Percentiles rank a stretch among this genome's conserved stretches.
phyloP scores from a whole-genome alignment of 768 basidiomycete species.

The Termitomyces sp. region DNA sequence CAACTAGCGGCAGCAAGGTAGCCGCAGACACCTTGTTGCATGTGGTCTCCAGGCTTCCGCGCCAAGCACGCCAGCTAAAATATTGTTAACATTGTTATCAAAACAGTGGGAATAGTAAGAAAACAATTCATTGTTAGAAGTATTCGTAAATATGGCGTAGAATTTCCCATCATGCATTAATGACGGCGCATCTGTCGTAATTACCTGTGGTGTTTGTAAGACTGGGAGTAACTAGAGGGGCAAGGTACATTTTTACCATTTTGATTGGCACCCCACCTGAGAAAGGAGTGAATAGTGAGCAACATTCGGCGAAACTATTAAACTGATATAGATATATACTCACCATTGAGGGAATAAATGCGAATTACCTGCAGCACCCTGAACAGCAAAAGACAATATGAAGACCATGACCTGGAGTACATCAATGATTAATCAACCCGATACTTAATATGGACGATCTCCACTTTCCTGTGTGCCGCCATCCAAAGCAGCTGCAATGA shows the following conservation, averaged over 20 bases:
- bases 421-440: conserved; percentile 13
- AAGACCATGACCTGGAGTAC: conserved; percentile 47
- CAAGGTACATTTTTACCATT: conserved; percentile 27
- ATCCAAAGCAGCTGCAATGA: conserved; percentile 32
- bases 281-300: neutral
- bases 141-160: neutral
- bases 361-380: conserved; percentile 43
- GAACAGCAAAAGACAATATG: conserved; percentile 44
- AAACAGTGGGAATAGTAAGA: neutral
- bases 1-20: no score
- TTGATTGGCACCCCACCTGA: conserved; percentile 52
- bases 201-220: conserved; percentile 20
- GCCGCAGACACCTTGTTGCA: neutral
- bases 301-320: neutral
- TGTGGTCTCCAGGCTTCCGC: neutral
- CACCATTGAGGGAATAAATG: conserved; percentile 48
- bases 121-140: no score
- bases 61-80: no score
- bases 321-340: neutral
- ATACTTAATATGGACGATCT: neutral
- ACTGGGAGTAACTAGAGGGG: no score
- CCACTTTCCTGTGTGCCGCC: conserved; percentile 28
- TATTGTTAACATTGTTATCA: neutral
- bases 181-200: conserved; percentile 30
- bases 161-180: conserved; percentile 12